These are phyloP conservation scores for Haplosporangium sp. DNA, from an alignment of 371 early-diverging fungal genomes.

Conservation along the genomic window DNA sequence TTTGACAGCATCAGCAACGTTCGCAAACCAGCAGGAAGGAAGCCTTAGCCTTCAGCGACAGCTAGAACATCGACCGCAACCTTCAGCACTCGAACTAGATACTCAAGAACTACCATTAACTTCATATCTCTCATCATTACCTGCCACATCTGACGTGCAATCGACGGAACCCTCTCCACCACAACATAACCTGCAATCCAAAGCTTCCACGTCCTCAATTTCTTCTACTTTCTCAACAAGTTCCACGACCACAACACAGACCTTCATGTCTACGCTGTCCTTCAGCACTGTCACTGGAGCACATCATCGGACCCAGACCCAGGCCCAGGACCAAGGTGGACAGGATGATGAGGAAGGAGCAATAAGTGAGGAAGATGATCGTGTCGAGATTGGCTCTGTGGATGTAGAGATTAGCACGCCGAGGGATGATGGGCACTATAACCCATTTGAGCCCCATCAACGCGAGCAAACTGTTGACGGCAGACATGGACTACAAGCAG, in stretches of 20 bases:
- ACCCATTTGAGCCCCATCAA: constrained; percentile 1
- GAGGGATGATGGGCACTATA: not conserved
- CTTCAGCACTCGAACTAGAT: not conserved
- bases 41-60: not conserved
- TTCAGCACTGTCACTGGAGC: constrained; percentile 31
- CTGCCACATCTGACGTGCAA: too few relatives aligned
- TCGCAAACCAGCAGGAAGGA: too few relatives aligned
- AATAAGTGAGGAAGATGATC: not conserved
- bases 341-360: not conserved
- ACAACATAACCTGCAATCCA: constrained; percentile 4
- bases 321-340: constrained; percentile 6
- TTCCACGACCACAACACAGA: constrained; percentile 29
- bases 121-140: too few relatives aligned
- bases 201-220: constrained; percentile 29
- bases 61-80: not conserved
- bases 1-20: too few relatives aligned
- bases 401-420: constrained; percentile 33
- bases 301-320: constrained; percentile 9
- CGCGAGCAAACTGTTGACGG: not conserved
- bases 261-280: constrained; percentile 41
- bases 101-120: not conserved
- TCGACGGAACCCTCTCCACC: too few relatives aligned
- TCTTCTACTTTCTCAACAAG: constrained; percentile 20
- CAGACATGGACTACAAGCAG: not conserved
- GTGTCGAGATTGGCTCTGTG: constrained; percentile 17